A percentile compares a stretch with the other conserved stretches of the same genome.
These are phyloP conservation scores for Flaveria ramosissima DNA, from an alignment of 129 eudicot genomes.

Conservation along the genomic window DNA sequence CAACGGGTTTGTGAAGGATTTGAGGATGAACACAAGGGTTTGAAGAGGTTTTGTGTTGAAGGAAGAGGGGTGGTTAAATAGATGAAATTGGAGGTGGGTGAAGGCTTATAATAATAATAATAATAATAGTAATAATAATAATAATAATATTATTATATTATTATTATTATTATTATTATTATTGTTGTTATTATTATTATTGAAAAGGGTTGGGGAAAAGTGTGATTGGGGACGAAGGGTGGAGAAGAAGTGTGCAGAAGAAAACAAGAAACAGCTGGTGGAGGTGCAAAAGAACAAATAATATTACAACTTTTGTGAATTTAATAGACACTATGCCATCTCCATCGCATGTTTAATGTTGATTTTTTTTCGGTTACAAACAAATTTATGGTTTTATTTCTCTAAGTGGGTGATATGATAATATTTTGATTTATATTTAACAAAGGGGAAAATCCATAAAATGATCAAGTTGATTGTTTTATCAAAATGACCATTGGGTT, in stretches of 20 bases:
- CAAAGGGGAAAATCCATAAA: no score
- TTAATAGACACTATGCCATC: background rate
- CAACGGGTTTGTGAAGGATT: background rate
- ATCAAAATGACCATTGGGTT: no score
- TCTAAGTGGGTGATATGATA: background rate
- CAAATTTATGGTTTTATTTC: background rate
- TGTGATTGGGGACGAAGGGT: constrained; percentile 43
- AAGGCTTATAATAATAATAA: background rate
- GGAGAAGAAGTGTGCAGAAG: constrained; percentile 23
- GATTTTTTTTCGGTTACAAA: background rate
- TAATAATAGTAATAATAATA: no score
- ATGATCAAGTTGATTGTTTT: no score
- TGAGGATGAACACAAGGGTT: background rate
- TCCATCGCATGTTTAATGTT: background rate
- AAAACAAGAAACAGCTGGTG: constrained; percentile 44
- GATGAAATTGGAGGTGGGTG: constrained; percentile 33
- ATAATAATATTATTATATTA: no score
- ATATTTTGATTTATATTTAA: background rate
- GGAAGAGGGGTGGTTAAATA: constrained; percentile 35
- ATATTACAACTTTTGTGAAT: background rate
- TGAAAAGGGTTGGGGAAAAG: constrained; percentile 16
- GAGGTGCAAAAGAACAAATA: background rate
- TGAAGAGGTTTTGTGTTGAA: constrained; percentile 22
- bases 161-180: no score
- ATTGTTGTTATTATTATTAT: no score